Evolutionary conservation across 2,329 filamentous ascomycete species (phyloP).

Genomic region (Coleophoma eucalyptorum): DNA sequence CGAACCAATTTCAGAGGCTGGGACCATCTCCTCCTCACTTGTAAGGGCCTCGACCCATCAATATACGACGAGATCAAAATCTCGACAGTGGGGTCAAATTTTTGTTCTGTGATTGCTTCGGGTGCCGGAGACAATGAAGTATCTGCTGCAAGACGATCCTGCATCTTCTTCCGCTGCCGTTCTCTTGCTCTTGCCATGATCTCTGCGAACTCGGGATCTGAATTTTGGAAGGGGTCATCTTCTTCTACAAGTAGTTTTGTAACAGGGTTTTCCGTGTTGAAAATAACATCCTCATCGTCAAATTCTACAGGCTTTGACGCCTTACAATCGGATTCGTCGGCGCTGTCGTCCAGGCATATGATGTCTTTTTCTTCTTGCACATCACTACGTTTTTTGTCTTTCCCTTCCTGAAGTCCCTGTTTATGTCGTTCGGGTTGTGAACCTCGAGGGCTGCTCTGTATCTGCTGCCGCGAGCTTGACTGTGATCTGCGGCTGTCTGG

Average conservation of each 20-base stretch:
- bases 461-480: constrained; percentile 1
- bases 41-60: constrained; percentile 51
- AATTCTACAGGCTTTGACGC: background rate
- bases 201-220: constrained; percentile 21
- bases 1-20: constrained; percentile 66
- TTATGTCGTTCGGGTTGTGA: constrained; percentile 14
- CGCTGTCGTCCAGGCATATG: constrained; percentile 18
- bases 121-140: constrained; percentile 1
- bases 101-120: constrained; percentile 5
- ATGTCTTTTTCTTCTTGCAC: constrained; percentile 11
- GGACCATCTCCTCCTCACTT: constrained; percentile 63
- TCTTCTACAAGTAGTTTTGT: constrained; percentile 4
- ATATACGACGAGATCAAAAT: constrained; percentile 69
- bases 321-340: constrained; percentile 5
- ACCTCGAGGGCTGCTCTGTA: constrained; percentile 7
- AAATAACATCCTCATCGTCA: no score
- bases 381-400: background rate
- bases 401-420: constrained; percentile 10
- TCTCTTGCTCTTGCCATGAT: constrained; percentile 22
- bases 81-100: constrained; percentile 48
- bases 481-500: constrained; percentile 13
- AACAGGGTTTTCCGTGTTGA: no score
- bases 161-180: constrained; percentile 15
- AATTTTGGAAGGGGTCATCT: constrained; percentile 13
- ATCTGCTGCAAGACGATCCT: constrained; percentile 4